A percentile compares a stretch with the other conserved stretches of the same genome.
Evolutionary conservation across 805 yeast species (phyloP).

Genomic region (Nakazawaea molendinolei): DNA sequence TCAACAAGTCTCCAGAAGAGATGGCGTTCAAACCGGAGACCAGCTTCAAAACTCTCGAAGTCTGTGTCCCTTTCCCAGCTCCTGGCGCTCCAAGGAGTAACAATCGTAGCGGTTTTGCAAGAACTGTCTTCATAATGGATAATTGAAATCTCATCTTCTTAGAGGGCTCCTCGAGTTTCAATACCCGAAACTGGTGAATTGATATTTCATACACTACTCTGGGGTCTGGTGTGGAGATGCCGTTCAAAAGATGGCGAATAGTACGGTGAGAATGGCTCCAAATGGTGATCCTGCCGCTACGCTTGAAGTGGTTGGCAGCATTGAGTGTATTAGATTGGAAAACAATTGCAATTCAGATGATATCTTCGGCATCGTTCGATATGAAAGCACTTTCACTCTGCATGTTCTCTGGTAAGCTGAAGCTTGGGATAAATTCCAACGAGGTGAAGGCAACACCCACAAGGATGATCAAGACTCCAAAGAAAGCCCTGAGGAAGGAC

Average conservation of each 20-base stretch:
- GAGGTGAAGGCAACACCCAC: conserved; percentile 54
- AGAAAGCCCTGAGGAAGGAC: conserved; percentile 47
- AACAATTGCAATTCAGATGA: conserved; percentile 19
- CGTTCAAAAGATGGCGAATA: too few species aligned
- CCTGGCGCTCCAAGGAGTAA: conserved; percentile 92
- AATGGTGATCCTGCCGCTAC: too few species aligned
- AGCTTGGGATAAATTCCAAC: conserved; percentile 66
- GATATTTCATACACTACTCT: too few species aligned
- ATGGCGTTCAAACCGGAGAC: conserved; percentile 51
- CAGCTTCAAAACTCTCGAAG: conserved; percentile 51
- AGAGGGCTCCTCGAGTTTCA: too few species aligned
- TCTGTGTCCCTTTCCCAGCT: conserved; percentile 89
- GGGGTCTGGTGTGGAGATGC: too few species aligned
- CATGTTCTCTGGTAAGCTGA: conserved; percentile 81
- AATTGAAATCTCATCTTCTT: too few species aligned
- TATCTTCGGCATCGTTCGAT: conserved; percentile 27
- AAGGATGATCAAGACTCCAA: conserved; percentile 51
- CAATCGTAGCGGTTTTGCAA: conserved; percentile 47
- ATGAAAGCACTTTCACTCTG: conserved; percentile 38
- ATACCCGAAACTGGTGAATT: too few species aligned
- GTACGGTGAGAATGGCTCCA: too few species aligned
- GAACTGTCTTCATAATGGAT: too few species aligned
- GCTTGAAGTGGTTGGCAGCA: too few species aligned
- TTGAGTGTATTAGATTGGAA: too few species aligned
- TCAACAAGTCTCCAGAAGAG: conserved; percentile 79